Conservation (phyloP, 495 filamentous ascomycete genomes). For the Penicillium tannophilum region DNA sequence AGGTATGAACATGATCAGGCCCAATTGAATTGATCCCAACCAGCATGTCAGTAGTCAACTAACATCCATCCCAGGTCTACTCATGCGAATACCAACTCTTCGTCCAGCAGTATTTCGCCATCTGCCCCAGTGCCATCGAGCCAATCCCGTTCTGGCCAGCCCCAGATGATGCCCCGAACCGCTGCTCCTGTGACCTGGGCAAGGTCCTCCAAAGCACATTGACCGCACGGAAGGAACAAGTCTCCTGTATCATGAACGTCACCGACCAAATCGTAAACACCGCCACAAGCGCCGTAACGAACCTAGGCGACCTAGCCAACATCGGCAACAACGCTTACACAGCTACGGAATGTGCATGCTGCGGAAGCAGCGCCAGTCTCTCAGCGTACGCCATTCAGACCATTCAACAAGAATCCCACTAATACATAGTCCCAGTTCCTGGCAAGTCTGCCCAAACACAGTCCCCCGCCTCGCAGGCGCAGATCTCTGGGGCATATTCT, state of each 20-base stretch:
- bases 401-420: neutral
- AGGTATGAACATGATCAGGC: slow-evolving; percentile 16
- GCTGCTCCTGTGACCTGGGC: slow-evolving; percentile 36
- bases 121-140: slow-evolving; percentile 31
- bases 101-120: slow-evolving; percentile 33
- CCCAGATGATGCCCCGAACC: slow-evolving; percentile 32
- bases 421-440: slow-evolving; percentile 19
- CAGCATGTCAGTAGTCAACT: neutral
- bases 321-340: slow-evolving; percentile 19
- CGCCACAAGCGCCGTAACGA: slow-evolving; percentile 1
- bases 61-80: slow-evolving; percentile 25
- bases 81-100: slow-evolving; percentile 41
- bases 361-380: slow-evolving; percentile 32
- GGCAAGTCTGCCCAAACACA: slow-evolving; percentile 31
- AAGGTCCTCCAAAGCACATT: slow-evolving; percentile 29
- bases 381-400: slow-evolving; percentile 22
- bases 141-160: slow-evolving; percentile 39
- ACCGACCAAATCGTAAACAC: slow-evolving; percentile 18
- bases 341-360: slow-evolving; percentile 31
- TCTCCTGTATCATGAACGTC: slow-evolving; percentile 26
- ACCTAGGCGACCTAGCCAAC: slow-evolving; percentile 17
- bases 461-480: slow-evolving; percentile 29
- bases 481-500: slow-evolving; percentile 31
- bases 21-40: neutral
- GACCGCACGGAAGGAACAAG: slow-evolving; percentile 24